A percentile compares a stretch with the other conserved stretches of the same genome.
These are phyloP conservation scores for Articulospora tetracladia DNA, from an alignment of 495 filamentous ascomycete species.

Conservation along the genomic window DNA sequence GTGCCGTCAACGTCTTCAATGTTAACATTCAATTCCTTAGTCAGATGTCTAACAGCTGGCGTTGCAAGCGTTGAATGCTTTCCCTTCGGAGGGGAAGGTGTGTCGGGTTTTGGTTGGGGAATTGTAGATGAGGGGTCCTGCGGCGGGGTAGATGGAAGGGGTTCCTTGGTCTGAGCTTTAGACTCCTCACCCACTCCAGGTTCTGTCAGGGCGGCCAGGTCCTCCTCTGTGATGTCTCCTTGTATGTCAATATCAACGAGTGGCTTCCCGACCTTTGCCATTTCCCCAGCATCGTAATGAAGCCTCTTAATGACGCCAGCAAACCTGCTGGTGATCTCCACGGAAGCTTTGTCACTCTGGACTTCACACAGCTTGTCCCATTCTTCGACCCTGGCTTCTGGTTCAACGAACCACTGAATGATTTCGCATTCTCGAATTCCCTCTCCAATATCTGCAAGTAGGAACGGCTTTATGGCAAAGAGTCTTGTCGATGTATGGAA, in stretches of 20 bases:
- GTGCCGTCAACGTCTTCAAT: conserved; percentile 78
- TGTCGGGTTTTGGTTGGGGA: conserved; percentile 1
- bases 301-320: conserved; percentile 95
- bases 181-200: conserved; percentile 14
- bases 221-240: conserved; percentile 45
- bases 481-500: conserved; percentile 61
- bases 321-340: conserved; percentile 95
- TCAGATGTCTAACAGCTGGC: conserved; percentile 85
- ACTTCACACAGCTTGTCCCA: conserved; percentile 98
- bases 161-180: conserved; percentile 3
- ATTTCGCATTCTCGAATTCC: conserved; percentile 98
- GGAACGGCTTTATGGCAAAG: conserved; percentile 73
- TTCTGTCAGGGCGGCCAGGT: conserved; percentile 33
- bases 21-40: conserved; percentile 70
- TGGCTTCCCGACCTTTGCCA: conserved; percentile 88
- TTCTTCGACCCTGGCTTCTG: conserved; percentile 92
- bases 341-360: conserved; percentile 97
- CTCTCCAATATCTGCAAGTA: conserved; percentile 95
- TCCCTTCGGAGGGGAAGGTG: conserved; percentile 24
- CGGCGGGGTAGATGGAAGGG: not conserved
- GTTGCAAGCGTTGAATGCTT: conserved; percentile 75
- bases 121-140: not conserved
- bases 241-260: conserved; percentile 75
- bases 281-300: conserved; percentile 92
- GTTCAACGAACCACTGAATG: conserved; percentile 99